Percentiles rank a stretch among this genome's conserved stretches.
phyloP scores from a whole-genome alignment of 2,329 filamentous ascomycete species.

The Colletotrichum sp. region DNA sequence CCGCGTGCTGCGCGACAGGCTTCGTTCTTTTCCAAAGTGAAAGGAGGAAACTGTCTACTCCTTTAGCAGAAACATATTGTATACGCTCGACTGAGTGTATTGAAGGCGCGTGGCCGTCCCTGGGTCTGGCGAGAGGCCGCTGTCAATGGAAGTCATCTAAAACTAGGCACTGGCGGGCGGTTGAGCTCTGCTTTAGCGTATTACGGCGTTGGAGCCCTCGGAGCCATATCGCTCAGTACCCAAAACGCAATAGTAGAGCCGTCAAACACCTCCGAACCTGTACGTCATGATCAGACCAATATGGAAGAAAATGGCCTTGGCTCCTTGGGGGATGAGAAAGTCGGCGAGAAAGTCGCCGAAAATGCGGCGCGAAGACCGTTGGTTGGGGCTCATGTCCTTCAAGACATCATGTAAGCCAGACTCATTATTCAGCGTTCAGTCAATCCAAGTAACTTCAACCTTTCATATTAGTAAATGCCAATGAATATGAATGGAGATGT shows the following conservation, averaged over 20 bases:
- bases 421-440: neutral
- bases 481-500: neutral
- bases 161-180: neutral
- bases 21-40: rapidly evolving
- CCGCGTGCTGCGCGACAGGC: neutral
- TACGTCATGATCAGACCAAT: neutral
- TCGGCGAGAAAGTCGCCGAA: neutral
- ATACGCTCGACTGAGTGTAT: neutral
- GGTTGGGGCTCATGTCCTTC: neutral
- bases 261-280: neutral
- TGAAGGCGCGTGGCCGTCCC: rapidly evolving
- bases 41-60: neutral
- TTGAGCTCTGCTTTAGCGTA: neutral
- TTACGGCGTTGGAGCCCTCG: rapidly evolving
- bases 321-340: neutral
- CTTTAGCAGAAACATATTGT: rapidly evolving
- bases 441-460: neutral
- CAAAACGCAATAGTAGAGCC: neutral
- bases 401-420: neutral
- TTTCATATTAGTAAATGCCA: neutral
- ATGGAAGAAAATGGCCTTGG: neutral
- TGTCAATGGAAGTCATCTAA: neutral
- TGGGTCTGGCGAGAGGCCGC: neutral
- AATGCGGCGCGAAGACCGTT: neutral
- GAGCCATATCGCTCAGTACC: neutral